phyloP scores from a whole-genome alignment of 768 basidiomycete species.

The Amanita rimosa region DNA sequence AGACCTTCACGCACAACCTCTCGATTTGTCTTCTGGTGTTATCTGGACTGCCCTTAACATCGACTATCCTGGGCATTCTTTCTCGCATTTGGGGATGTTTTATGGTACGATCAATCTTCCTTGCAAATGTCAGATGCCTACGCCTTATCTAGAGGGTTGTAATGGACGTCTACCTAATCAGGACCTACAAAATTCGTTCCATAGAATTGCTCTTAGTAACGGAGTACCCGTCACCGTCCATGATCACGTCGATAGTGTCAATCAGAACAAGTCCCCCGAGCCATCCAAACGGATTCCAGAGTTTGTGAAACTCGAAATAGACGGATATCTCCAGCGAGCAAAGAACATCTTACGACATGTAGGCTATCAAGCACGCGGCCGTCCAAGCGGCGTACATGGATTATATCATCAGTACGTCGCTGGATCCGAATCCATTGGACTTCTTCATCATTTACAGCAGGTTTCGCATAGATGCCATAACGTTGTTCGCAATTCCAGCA shows the following conservation, averaged over 20 bases:
- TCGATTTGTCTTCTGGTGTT: slow-evolving; percentile 67
- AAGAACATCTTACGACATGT: slow-evolving; percentile 63
- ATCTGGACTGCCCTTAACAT: slow-evolving; percentile 94
- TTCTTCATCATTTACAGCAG: slow-evolving; percentile 23
- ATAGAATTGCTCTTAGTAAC: slow-evolving; percentile 58
- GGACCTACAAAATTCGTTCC: slow-evolving; percentile 81
- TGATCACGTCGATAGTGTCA: slow-evolving; percentile 51
- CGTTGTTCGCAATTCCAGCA: slow-evolving; percentile 80
- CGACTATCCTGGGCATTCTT: slow-evolving; percentile 95
- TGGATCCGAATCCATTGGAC: background rate
- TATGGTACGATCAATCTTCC: slow-evolving; percentile 42
- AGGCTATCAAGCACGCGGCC: slow-evolving; percentile 66
- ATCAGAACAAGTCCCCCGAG: slow-evolving; percentile 23
- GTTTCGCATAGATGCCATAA: slow-evolving; percentile 91
- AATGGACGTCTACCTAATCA: slow-evolving; percentile 96
- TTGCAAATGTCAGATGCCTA: slow-evolving; percentile 1
- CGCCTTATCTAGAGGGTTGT: slow-evolving; percentile 58
- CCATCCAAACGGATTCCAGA: slow-evolving; percentile 26
- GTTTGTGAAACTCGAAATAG: slow-evolving; percentile 15
- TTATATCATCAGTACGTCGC: slow-evolving; percentile 67
- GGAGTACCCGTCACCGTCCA: slow-evolving; percentile 76
- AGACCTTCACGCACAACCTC: slow-evolving; percentile 59
- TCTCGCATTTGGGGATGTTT: slow-evolving; percentile 92
- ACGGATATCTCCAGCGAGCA: slow-evolving; percentile 45
- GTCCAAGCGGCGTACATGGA: slow-evolving; percentile 81